Base-by-base conservation (phyloP, 768 basidiomycete genomes). In the Amanita polypyramis region DNA sequence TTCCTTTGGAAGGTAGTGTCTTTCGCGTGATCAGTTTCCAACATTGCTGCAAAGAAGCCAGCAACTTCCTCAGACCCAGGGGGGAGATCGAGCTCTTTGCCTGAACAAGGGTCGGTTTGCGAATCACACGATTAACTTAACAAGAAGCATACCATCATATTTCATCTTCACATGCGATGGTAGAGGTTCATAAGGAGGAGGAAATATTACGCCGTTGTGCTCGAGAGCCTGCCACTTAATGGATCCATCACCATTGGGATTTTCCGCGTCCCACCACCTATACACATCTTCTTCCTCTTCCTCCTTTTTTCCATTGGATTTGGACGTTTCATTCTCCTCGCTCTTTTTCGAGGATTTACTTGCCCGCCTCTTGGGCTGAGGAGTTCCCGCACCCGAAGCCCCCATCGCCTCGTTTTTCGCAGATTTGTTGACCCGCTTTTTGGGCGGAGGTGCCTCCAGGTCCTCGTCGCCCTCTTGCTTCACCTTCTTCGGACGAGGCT, bases 191-290 rank as follows among this genome's bases (percentile, higher is more conserved):
- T 99, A 99, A 2, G 93, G 84, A 42, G 91, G 91, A 52, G 96
- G 96, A 67, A 99, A 99, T 53, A 93, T 75, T 33, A 99, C 93
- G 43, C 94, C 96, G 55, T 77, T 80, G 66, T 99, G 96, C 59
- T 91, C 85, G 44, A 99, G 75, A n/a, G 91, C 96, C 52, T 78
- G 77, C 96, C 96, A 99, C 64, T 97, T 96, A 49, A 79, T 70
- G 33, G 79, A 72, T 9, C 79, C 87, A 58, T 92, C 89, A 45
- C 78, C 80, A 50, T 85, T 77, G 25, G 70, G 73, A 54, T 84
- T 75, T 76, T 54, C 50, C 30, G 57, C 68, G 51, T 92, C 86
- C 95, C 93, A 96, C 89, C 90, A 94, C 52, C 77, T 76, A 63
- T 79, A 91, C 41, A 81, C 74, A 49, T 78, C 80, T 47, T 83